These are phyloP conservation scores for Cicer judaicum DNA, from an alignment of 306 rosid genomes.

Conservation along the genomic window DNA sequence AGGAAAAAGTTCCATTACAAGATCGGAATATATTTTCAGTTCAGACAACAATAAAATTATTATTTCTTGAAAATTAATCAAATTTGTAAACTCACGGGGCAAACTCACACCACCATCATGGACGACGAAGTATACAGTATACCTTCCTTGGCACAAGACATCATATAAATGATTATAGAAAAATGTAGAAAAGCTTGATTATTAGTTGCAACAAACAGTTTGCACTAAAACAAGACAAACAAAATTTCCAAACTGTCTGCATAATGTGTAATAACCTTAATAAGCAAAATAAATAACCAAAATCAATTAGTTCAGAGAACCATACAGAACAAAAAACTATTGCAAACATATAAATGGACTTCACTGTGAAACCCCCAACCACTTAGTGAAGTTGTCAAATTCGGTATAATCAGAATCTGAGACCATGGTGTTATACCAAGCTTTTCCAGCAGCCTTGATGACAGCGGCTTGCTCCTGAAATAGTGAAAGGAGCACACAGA, in stretches of 20 bases:
- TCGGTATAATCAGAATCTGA: constrained; percentile 84
- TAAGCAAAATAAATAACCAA: neutral
- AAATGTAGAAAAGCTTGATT: neutral
- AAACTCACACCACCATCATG: no score
- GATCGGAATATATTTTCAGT: no score
- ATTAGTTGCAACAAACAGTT: constrained; percentile 12
- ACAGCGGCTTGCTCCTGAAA: constrained; percentile 72
- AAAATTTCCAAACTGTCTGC: neutral
- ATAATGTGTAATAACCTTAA: neutral
- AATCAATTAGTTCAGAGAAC: neutral
- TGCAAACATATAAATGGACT: neutral
- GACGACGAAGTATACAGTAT: no score
- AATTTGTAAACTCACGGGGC: no score
- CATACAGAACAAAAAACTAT: neutral
- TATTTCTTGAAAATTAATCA: no score
- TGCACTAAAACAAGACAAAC: neutral
- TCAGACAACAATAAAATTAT: no score
- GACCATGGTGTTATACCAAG: constrained; percentile 83
- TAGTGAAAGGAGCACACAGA: neutral
- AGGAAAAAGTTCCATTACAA: no score
- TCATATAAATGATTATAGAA: neutral
- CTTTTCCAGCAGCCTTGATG: constrained; percentile 76
- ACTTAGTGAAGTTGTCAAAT: constrained; percentile 77
- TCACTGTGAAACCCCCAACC: constrained; percentile 55
- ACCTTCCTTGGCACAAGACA: no score